phyloP scores from a whole-genome alignment of 169 alveolate genomes.

The Plasmodium cynomolgi region DNA sequence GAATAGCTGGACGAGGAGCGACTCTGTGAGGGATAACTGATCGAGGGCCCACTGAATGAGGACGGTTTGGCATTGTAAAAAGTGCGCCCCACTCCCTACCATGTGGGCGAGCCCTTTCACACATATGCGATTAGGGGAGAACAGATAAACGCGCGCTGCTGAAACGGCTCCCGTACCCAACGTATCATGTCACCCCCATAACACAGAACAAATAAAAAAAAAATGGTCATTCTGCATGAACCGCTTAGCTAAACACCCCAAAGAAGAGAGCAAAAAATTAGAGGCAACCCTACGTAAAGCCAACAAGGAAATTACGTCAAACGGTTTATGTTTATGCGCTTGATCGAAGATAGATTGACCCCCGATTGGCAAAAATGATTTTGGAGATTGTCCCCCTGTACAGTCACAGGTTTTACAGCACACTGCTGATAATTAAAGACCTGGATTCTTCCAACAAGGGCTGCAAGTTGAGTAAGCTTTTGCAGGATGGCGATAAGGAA shows the following conservation, averaged over 20 bases:
- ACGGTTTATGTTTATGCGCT: background rate
- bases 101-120: background rate
- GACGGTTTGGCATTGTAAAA: background rate
- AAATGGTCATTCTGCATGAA: background rate
- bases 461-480: background rate
- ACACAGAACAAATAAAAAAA: background rate
- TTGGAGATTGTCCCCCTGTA: constrained; percentile 69
- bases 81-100: background rate
- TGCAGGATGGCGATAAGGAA: background rate
- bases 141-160: background rate
- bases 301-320: background rate
- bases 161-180: background rate
- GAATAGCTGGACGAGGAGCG: no score
- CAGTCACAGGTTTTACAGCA: constrained; percentile 52
- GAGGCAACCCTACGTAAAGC: background rate
- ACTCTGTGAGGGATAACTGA: no score
- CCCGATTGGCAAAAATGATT: constrained; percentile 25
- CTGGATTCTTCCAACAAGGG: background rate
- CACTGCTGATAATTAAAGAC: constrained; percentile 72
- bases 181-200: background rate
- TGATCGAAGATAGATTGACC: background rate
- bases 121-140: background rate
- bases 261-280: background rate
- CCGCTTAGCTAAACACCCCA: background rate
- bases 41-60: background rate